Base-by-base conservation (phyloP, 2,329 filamentous ascomycete species). In the Lecanicillium sp. region DNA sequence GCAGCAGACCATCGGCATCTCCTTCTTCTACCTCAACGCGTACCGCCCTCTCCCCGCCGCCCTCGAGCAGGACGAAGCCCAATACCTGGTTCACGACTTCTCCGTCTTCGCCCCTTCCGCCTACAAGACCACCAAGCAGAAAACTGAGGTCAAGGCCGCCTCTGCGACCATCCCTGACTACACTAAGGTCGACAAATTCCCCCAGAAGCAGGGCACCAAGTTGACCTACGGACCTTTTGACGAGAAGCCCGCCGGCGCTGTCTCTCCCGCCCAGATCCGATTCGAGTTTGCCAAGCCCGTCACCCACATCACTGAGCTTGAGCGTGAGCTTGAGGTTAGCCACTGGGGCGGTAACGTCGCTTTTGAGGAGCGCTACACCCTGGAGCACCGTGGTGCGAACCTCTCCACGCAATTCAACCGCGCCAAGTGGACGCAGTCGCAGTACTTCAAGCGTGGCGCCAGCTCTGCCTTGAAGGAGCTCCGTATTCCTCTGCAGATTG, bases 271-370 rank as follows among this genome's bases (percentile, higher is more conserved):
- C 51, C 81, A 77, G 55, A 84, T 96, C 45, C 87, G 93, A 52
- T 97, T 95, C 68, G 90, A 98, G 67, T 96, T 93, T 71, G 96
- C 87, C 55, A 94, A 91, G 69, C 91, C 93, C 11, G 74, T 98
- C 49, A 85, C 83, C 36, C 87, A 93, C 61, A 80, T 89, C 43
- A 81, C 82, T 27, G 73, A 80, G 14, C 74, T 98, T 51, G 88
- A 97, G 69, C 84, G 93, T 51, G 90, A 97, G 60, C 73, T 98
- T 54, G 93, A 98, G 67, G 85, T 98, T 58, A 95, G 88, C 63
- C 93, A 97, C 68, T 98, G 93, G 93, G 93, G 93, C 56, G 93
- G 93, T 53, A 98, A 98, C 64, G 70, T 97, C 46, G 93, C 93
- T 2, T 89, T 90, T 42, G 93, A 98, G 70, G 93, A 98, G 71